These are phyloP conservation scores for Metschnikowia baotianmanensis DNA, from an alignment of 805 yeast genomes.

Conservation along the genomic window DNA sequence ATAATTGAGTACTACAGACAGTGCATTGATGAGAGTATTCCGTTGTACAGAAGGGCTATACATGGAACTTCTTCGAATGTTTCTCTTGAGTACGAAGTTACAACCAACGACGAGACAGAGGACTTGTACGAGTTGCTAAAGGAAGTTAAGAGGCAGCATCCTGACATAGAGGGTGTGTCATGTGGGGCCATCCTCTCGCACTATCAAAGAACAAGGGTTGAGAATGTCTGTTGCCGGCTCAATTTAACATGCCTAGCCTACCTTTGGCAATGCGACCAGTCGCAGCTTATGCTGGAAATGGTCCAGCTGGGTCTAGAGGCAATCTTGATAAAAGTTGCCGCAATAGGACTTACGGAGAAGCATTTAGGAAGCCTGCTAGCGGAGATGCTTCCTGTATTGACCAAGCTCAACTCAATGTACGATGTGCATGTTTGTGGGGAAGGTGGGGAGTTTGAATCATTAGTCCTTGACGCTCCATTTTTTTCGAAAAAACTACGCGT, in stretches of 20 bases:
- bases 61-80: slow-evolving; percentile 62
- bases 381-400: slow-evolving; percentile 58
- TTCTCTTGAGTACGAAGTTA: slow-evolving; percentile 63
- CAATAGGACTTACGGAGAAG: slow-evolving; percentile 66
- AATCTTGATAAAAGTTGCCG: slow-evolving; percentile 87
- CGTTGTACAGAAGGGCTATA: slow-evolving; percentile 71
- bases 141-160: slow-evolving; percentile 50
- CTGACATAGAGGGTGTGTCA: slow-evolving; percentile 80
- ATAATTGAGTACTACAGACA: slow-evolving; percentile 61
- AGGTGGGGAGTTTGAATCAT: slow-evolving; percentile 96
- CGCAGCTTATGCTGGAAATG: slow-evolving; percentile 80
- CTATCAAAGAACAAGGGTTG: slow-evolving; percentile 94
- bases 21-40: slow-evolving; percentile 62
- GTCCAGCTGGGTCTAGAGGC: slow-evolving; percentile 69
- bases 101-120: slow-evolving; percentile 82
- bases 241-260: slow-evolving; percentile 69
- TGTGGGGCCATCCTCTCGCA: slow-evolving; percentile 95
- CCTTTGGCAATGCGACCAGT: slow-evolving; percentile 89
- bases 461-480: slow-evolving; percentile 88
- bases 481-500: slow-evolving; percentile 54
- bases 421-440: slow-evolving; percentile 97
- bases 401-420: slow-evolving; percentile 55
- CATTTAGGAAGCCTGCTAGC: slow-evolving; percentile 71
- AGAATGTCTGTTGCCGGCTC: slow-evolving; percentile 76
- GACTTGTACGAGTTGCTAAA: slow-evolving; percentile 61